Percentiles rank a stretch among this genome's conserved stretches.
Conservation (phyloP, 2,329 filamentous ascomycete genomes). For the Penicillium psychrosexuale region DNA sequence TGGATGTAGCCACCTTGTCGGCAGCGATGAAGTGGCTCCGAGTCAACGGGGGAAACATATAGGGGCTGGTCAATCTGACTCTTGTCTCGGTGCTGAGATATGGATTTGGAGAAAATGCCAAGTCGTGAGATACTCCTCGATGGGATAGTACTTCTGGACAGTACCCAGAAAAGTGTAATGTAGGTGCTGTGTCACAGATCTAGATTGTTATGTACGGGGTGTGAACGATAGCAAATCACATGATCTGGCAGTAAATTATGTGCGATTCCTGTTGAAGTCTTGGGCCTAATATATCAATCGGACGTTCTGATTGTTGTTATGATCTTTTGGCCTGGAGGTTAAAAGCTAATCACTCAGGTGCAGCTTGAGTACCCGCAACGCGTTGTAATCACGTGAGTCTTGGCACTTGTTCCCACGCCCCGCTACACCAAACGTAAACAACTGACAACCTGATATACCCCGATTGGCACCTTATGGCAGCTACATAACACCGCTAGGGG, state of each 20-base stretch:
- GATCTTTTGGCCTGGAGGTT: too few species aligned
- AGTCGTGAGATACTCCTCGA: neutral
- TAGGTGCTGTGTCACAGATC: neutral
- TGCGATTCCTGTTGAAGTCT: too few species aligned
- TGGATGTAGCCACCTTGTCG: constrained; percentile 34
- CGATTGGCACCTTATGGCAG: too few species aligned
- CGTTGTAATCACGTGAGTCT: too few species aligned
- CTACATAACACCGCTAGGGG: too few species aligned
- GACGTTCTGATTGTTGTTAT: too few species aligned
- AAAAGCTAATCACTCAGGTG: too few species aligned
- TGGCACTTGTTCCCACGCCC: too few species aligned
- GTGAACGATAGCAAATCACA: neutral
- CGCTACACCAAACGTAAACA: too few species aligned
- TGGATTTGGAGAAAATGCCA: neutral
- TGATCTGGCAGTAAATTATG: neutral
- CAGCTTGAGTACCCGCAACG: too few species aligned
- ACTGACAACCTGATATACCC: too few species aligned
- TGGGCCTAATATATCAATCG: too few species aligned
- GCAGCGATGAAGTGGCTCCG: constrained; percentile 26
- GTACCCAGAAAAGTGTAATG: neutral
- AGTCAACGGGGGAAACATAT: constrained; percentile 13
- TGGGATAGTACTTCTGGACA: neutral
- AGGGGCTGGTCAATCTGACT: constrained; percentile 6
- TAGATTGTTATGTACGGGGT: neutral
- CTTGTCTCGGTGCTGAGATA: neutral